Conservation (phyloP, 2,329 filamentous ascomycete species). For the Sporothrix dimorphospora region DNA sequence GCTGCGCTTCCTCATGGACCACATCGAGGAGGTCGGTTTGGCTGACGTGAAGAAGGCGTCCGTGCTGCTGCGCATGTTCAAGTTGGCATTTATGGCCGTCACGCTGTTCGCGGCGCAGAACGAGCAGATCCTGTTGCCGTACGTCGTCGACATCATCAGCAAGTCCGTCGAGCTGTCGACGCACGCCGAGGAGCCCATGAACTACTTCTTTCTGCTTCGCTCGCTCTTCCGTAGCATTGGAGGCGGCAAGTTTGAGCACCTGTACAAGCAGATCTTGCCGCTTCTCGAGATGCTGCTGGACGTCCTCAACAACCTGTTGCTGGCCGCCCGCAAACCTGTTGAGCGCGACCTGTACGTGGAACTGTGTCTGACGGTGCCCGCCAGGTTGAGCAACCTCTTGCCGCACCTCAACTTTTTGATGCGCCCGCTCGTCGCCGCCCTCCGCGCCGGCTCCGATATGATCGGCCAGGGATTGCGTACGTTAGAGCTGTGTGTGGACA, state of each 20-base stretch:
- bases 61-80: constrained; percentile 91
- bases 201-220: constrained; percentile 92
- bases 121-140: constrained; percentile 90
- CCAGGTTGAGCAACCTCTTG: constrained; percentile 87
- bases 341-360: constrained; percentile 97
- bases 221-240: constrained; percentile 96
- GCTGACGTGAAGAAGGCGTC: constrained; percentile 90
- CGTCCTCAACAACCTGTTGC: constrained; percentile 90
- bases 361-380: constrained; percentile 92
- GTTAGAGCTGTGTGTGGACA: constrained; percentile 95
- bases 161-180: constrained; percentile 96
- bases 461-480: constrained; percentile 93
- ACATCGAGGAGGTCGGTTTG: constrained; percentile 91
- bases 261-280: constrained; percentile 97
- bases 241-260: constrained; percentile 92
- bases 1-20: constrained; percentile 94
- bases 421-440: constrained; percentile 92
- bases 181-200: constrained; percentile 95
- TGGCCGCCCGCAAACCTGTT: constrained; percentile 85
- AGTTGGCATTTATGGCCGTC: constrained; percentile 98
- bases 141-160: constrained; percentile 96
- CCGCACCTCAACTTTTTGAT: constrained; percentile 96
- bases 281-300: constrained; percentile 96
- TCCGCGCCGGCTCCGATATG: constrained; percentile 88
- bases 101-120: constrained; percentile 94